phyloP scores from a whole-genome alignment of 139 green algal genomes.

The Chlamydomonas schloesseri region DNA sequence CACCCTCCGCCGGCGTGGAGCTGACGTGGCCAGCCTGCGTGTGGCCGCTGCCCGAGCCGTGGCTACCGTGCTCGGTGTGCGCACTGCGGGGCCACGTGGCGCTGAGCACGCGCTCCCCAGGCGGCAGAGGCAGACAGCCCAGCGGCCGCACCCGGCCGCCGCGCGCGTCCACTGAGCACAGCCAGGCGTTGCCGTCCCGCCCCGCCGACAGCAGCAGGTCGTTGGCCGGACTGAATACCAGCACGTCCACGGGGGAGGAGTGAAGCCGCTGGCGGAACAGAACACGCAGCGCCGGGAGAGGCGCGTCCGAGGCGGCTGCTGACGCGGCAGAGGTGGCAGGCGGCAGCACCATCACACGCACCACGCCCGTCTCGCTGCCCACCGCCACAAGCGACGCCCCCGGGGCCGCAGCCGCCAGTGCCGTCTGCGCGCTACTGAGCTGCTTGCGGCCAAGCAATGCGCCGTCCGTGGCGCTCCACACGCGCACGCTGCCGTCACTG shows the following conservation, averaged over 20 bases:
- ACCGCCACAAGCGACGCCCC: slow-evolving; percentile 43
- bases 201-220: slow-evolving; percentile 47
- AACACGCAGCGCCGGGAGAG: neutral
- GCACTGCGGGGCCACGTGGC: slow-evolving; percentile 42
- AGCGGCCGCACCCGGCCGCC: slow-evolving; percentile 13
- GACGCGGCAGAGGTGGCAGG: neutral
- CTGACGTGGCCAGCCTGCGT: no score
- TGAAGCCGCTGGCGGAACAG: slow-evolving; percentile 51
- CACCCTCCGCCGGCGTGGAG: neutral
- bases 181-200: slow-evolving; percentile 41
- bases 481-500: slow-evolving; percentile 55
- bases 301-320: neutral
- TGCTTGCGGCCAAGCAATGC: slow-evolving; percentile 28
- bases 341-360: slow-evolving; percentile 49
- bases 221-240: slow-evolving; percentile 43
- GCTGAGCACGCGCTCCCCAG: slow-evolving; percentile 18
- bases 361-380: slow-evolving; percentile 62
- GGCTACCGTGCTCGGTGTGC: neutral
- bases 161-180: slow-evolving; percentile 24
- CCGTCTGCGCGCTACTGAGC: slow-evolving; percentile 36
- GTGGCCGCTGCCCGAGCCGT: neutral
- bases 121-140: slow-evolving; percentile 22
- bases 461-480: slow-evolving; percentile 46
- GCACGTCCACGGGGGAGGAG: neutral
- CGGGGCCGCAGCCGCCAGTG: neutral